Evolutionary conservation across 805 yeast genomes (phyloP).

Genomic region (Priceomyces fermenticarens): DNA sequence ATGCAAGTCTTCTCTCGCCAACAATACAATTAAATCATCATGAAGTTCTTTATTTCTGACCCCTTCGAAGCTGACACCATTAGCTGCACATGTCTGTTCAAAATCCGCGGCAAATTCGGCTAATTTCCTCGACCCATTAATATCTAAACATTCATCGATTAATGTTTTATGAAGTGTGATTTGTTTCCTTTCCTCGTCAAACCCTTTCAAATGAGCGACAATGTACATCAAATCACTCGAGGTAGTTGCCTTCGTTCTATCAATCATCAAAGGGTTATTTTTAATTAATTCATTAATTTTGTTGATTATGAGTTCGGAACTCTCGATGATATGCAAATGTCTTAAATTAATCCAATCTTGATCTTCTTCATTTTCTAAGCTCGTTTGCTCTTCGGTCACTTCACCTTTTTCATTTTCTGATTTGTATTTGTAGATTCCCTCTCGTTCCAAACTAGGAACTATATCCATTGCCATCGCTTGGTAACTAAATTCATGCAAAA

Average conservation of each 20-base stretch:
- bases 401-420: constrained; percentile 54
- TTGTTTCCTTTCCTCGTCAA: constrained; percentile 63
- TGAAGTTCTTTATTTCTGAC: constrained; percentile 56
- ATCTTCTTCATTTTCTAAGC: constrained; percentile 60
- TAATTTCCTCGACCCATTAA: constrained; percentile 55
- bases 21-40: constrained; percentile 55
- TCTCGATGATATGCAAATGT: constrained; percentile 73
- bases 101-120: constrained; percentile 72
- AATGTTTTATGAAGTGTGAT: constrained; percentile 58
- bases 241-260: constrained; percentile 58
- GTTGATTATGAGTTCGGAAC: constrained; percentile 56
- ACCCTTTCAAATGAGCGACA: constrained; percentile 66
- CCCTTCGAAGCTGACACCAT: constrained; percentile 69
- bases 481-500: constrained; percentile 85
- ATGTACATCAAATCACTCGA: constrained; percentile 73
- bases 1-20: constrained; percentile 48
- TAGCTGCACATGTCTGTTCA: constrained; percentile 78
- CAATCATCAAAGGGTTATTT: constrained; percentile 74
- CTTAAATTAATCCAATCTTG: constrained; percentile 69
- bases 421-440: constrained; percentile 46
- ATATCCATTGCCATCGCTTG: constrained; percentile 90
- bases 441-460: constrained; percentile 40
- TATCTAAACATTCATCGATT: constrained; percentile 61
- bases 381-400: constrained; percentile 25
- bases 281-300: constrained; percentile 63